Percentiles rank a stretch among this genome's conserved stretches.
Evolutionary conservation across 2,329 filamentous ascomycete genomes (phyloP).

Genomic region (Colletotrichum australisinense): DNA sequence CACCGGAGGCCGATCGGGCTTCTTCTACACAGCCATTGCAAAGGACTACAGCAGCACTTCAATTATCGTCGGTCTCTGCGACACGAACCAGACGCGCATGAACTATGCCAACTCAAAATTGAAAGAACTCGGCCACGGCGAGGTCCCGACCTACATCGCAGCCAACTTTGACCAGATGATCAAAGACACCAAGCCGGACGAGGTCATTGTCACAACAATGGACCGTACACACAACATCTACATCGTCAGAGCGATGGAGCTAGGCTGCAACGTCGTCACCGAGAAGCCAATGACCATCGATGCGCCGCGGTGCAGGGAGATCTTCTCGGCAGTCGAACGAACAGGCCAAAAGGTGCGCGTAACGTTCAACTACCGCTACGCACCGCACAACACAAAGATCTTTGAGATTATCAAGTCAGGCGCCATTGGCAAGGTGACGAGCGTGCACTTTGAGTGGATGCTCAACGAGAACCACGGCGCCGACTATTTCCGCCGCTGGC

Average conservation of each 20-base stretch:
- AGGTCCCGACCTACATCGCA: constrained; percentile 66
- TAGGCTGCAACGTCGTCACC: constrained; percentile 60
- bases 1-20: constrained; percentile 68
- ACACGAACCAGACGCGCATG: constrained; percentile 71
- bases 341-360: constrained; percentile 57
- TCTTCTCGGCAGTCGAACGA: constrained; percentile 63
- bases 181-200: constrained; percentile 65
- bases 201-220: constrained; percentile 72
- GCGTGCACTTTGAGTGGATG: constrained; percentile 63
- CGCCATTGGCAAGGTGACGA: constrained; percentile 57
- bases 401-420: constrained; percentile 55
- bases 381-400: constrained; percentile 63
- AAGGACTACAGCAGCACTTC: constrained; percentile 62
- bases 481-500: constrained; percentile 63
- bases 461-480: constrained; percentile 61
- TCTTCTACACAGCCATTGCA: constrained; percentile 70
- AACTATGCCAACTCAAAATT: constrained; percentile 65
- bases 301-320: constrained; percentile 61
- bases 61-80: constrained; percentile 66
- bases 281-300: constrained; percentile 67
- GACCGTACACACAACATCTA: constrained; percentile 72
- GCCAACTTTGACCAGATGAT: constrained; percentile 69
- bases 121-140: constrained; percentile 54
- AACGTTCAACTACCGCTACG: constrained; percentile 63
- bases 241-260: constrained; percentile 66